Percentiles rank a stretch among this genome's conserved stretches.
Evolutionary conservation across 768 basidiomycete genomes (phyloP).

Genomic region (Cyathus striatus): DNA sequence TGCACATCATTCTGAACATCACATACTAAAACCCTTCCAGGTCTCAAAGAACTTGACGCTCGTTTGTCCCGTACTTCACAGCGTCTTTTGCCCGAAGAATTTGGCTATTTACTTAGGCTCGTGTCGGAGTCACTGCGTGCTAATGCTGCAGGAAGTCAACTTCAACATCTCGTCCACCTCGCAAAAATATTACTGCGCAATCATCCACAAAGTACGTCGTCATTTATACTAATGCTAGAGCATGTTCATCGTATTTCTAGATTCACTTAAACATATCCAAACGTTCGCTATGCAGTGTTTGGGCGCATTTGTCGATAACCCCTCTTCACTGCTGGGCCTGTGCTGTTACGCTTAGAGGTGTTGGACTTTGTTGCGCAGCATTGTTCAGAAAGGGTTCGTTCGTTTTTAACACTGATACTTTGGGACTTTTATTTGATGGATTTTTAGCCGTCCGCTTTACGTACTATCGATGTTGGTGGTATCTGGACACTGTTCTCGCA

Average conservation of each 20-base stretch:
- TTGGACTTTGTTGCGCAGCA: constrained; percentile 51
- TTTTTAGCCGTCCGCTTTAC: constrained; percentile 57
- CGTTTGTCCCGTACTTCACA: constrained; percentile 34
- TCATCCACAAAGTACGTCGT: constrained; percentile 61
- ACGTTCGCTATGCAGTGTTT: constrained; percentile 46
- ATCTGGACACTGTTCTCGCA: constrained; percentile 60
- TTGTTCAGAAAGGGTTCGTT: constrained; percentile 59
- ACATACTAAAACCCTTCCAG: constrained; percentile 14
- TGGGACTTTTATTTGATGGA: background rate
- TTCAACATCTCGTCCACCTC: constrained; percentile 41
- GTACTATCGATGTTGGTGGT: constrained; percentile 48
- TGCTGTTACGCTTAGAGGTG: constrained; percentile 34
- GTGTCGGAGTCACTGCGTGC: constrained; percentile 35
- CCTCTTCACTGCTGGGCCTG: constrained; percentile 29
- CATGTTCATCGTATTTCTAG: constrained; percentile 25
- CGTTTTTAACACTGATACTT: background rate
- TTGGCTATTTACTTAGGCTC: constrained; percentile 35
- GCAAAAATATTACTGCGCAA: constrained; percentile 44
- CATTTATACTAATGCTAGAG: background rate
- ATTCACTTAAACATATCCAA: constrained; percentile 56
- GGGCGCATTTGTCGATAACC: constrained; percentile 39
- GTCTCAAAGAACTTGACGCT: constrained; percentile 25
- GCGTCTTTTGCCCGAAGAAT: constrained; percentile 35
- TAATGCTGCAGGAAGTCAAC: constrained; percentile 14
- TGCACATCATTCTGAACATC: background rate